phyloP scores from a whole-genome alignment of 768 basidiomycete genomes.

The Rubroboletus pulcherrimus region DNA sequence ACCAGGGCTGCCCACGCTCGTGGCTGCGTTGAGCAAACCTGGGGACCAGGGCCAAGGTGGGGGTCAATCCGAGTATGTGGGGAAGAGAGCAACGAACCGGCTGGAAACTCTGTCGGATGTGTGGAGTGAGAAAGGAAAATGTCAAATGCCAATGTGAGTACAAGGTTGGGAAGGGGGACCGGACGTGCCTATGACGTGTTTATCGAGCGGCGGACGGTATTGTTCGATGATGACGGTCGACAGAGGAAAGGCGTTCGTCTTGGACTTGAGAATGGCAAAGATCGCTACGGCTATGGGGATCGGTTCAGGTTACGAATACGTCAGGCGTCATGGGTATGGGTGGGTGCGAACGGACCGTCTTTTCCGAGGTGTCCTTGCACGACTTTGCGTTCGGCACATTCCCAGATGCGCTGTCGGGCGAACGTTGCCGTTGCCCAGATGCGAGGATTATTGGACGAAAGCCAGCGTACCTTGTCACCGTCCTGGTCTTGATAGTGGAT shows the following conservation, averaged over 20 bases:
- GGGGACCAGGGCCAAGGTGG: not conserved
- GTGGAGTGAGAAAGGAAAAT: too few species aligned
- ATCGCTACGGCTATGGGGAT: constrained; percentile 70
- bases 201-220: constrained; percentile 83
- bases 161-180: too few species aligned
- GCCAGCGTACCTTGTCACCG: constrained; percentile 56
- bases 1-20: not conserved
- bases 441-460: not conserved
- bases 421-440: not conserved
- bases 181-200: constrained; percentile 62
- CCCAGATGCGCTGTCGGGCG: constrained; percentile 70
- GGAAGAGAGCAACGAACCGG: constrained; percentile 39
- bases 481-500: constrained; percentile 77
- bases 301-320: not conserved
- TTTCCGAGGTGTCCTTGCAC: constrained; percentile 74
- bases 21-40: constrained; percentile 80
- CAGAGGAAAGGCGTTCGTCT: constrained; percentile 62
- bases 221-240: constrained; percentile 89
- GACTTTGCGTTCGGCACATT: constrained; percentile 81
- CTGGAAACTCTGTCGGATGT: constrained; percentile 47
- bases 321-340: not conserved
- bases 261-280: constrained; percentile 74
- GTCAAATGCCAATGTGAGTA: not conserved
- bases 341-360: constrained; percentile 54
- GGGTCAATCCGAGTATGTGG: not conserved